phyloP scores from a whole-genome alignment of 108 stramenopile species.

The Fragilaria crotonensis region DNA sequence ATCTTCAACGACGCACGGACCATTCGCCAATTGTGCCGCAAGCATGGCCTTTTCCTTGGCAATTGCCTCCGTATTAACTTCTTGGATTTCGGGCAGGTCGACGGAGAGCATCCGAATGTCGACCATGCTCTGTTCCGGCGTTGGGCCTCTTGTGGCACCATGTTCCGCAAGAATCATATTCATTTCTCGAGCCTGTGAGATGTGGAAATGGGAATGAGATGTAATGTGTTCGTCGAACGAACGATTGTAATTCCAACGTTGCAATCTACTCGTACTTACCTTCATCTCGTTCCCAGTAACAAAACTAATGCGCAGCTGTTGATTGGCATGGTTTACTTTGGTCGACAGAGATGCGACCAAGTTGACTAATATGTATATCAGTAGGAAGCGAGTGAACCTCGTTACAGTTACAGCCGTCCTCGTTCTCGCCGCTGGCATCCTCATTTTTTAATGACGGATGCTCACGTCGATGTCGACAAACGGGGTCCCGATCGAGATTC shows the following conservation, averaged over 20 bases:
- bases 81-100: constrained; percentile 88
- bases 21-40: constrained; percentile 74
- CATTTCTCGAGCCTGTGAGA: constrained; percentile 46
- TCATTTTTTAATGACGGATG: no score
- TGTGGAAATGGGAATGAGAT: background rate
- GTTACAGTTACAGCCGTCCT: no score
- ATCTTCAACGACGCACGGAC: constrained; percentile 95
- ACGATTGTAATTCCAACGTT: background rate
- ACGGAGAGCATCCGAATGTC: constrained; percentile 67
- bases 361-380: no score
- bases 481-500: no score
- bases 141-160: constrained; percentile 25
- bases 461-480: no score
- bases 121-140: constrained; percentile 35
- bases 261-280: constrained; percentile 16
- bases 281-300: constrained; percentile 85
- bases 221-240: constrained; percentile 1
- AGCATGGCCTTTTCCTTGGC: constrained; percentile 85
- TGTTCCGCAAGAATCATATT: constrained; percentile 63
- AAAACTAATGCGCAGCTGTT: constrained; percentile 72
- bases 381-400: no score
- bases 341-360: background rate
- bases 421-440: no score
- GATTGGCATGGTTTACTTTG: background rate
- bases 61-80: constrained; percentile 77